Evolutionary conservation across 2,329 filamentous ascomycete genomes (phyloP).

Genomic region (Colletotrichum gloeosporioides): DNA sequence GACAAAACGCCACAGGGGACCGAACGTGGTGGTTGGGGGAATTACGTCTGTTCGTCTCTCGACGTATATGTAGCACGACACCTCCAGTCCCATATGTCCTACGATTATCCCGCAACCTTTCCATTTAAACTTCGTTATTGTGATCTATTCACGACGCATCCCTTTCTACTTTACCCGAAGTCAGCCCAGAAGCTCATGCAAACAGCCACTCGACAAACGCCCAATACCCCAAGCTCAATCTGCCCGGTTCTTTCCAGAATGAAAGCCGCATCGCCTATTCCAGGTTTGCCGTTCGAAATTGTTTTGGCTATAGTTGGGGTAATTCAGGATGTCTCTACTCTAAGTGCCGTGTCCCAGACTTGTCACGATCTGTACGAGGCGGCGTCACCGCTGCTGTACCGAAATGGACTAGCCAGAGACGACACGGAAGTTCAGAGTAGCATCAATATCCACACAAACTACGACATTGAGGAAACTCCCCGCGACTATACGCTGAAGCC

Average conservation of each 20-base stretch:
- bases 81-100: background rate
- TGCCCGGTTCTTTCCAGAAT: background rate
- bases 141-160: background rate
- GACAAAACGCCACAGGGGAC: background rate
- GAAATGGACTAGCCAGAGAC: background rate
- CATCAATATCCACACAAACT: background rate
- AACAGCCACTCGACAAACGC: background rate
- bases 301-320: background rate
- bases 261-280: background rate
- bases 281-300: background rate
- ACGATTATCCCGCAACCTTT: background rate
- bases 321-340: background rate
- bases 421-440: background rate
- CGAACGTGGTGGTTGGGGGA: background rate
- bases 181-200: background rate
- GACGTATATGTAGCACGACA: background rate
- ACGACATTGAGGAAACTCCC: background rate
- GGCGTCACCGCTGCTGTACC: background rate
- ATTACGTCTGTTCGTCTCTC: background rate
- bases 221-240: background rate
- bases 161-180: background rate
- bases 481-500: background rate
- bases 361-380: background rate
- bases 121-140: background rate
- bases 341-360: background rate